A percentile compares a stretch with the other conserved stretches of the same genome.
These are phyloP conservation scores for Annulohypoxylon stygium DNA, from an alignment of 495 filamentous ascomycete genomes.

Conservation along the genomic window DNA sequence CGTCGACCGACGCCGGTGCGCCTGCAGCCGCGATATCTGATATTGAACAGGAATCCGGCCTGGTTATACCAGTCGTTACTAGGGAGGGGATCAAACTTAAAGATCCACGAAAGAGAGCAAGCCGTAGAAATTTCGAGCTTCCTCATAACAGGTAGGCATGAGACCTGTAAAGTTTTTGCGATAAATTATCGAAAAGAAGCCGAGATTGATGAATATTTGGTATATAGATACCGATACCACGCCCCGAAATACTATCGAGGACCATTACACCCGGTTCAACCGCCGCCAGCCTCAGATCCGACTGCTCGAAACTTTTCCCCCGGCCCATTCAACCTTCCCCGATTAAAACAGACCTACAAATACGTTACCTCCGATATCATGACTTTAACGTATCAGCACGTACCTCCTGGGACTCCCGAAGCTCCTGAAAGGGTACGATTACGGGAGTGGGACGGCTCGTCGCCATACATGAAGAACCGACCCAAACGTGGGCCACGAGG, in stretches of 20 bases:
- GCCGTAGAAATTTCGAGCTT: conserved; percentile 55
- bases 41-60: conserved; percentile 56
- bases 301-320: conserved; percentile 90
- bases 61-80: conserved; percentile 50
- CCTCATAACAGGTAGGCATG: conserved; percentile 55
- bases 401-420: conserved; percentile 75
- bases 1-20: conserved; percentile 53
- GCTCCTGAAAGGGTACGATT: conserved; percentile 76
- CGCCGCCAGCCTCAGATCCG: conserved; percentile 84
- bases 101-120: conserved; percentile 60
- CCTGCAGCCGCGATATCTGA: conserved; percentile 48
- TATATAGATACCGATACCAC: conserved; percentile 87
- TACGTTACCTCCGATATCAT: conserved; percentile 85
- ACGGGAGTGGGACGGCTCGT: conserved; percentile 88
- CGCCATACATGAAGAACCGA: conserved; percentile 93
- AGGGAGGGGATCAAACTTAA: conserved; percentile 53
- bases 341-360: conserved; percentile 90
- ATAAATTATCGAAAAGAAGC: conserved; percentile 7
- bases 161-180: background rate
- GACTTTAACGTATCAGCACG: conserved; percentile 87
- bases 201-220: conserved; percentile 34
- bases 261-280: conserved; percentile 90
- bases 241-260: conserved; percentile 94
- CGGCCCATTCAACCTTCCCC: conserved; percentile 90
- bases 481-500: conserved; percentile 86